Evolutionary conservation across 2,329 filamentous ascomycete species (phyloP).

Genomic region (Ophiostoma australiae): DNA sequence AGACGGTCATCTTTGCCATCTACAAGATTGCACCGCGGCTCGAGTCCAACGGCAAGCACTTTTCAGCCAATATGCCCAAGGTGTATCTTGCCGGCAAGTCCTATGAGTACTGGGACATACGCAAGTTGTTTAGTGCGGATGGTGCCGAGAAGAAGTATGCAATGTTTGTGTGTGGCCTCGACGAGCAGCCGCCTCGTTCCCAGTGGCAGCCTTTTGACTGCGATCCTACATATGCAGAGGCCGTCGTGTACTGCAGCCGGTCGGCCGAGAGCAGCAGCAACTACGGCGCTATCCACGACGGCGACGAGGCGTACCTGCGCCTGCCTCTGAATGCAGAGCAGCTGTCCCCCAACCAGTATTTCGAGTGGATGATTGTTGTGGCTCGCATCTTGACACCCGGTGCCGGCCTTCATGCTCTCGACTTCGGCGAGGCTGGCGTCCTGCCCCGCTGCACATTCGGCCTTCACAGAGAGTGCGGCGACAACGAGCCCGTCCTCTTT

Average conservation of each 20-base stretch:
- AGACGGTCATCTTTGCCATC: conserved; percentile 4
- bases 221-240: neutral
- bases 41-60: neutral
- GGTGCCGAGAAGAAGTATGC: neutral
- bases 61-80: neutral
- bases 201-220: conserved; percentile 4
- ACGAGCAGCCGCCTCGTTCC: conserved; percentile 12
- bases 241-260: conserved; percentile 18
- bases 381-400: conserved; percentile 26
- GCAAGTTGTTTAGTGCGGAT: neutral
- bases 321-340: conserved; percentile 7
- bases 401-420: conserved; percentile 18
- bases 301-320: conserved; percentile 24
- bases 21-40: neutral
- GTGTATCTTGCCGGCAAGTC: neutral
- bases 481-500: neutral
- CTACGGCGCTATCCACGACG: neutral
- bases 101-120: neutral
- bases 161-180: conserved; percentile 20
- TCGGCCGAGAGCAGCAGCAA: neutral
- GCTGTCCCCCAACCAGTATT: conserved; percentile 20
- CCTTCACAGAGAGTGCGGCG: neutral
- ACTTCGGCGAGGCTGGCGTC: neutral
- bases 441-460: conserved; percentile 16
- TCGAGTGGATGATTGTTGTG: conserved; percentile 14